Percentiles rank a stretch among this genome's conserved stretches.
Evolutionary conservation across 306 rosid genomes (phyloP).

Genomic region (Urtica urens): DNA sequence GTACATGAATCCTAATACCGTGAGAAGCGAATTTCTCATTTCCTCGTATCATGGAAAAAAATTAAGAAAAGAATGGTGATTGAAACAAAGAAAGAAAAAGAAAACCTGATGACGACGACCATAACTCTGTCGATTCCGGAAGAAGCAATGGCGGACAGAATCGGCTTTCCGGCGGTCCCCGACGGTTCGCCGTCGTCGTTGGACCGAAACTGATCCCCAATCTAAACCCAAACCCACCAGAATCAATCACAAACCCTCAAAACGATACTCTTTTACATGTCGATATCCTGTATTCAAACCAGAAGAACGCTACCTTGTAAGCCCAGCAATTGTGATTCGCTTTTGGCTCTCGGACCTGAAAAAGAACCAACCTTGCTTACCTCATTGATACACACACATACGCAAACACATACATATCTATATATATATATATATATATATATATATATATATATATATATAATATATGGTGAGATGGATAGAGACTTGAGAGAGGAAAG

Average conservation of each 20-base stretch:
- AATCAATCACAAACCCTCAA: not conserved
- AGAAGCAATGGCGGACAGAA: slow-evolving; percentile 67
- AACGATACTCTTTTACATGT: not conserved
- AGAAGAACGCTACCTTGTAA: slow-evolving; percentile 42
- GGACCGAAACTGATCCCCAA: slow-evolving; percentile 82
- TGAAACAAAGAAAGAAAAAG: not conserved
- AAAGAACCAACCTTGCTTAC: not conserved
- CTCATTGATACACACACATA: not conserved
- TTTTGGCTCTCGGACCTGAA: slow-evolving; percentile 65
- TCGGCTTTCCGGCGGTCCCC: slow-evolving; percentile 93
- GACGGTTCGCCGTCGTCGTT: slow-evolving; percentile 95
- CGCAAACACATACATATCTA: no score
- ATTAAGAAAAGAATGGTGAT: not conserved
- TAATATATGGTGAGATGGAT: not conserved
- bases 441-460: not conserved
- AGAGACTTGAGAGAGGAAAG: slow-evolving; percentile 67
- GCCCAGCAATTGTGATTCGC: slow-evolving; percentile 98
- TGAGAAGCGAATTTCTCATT: no score
- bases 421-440: not conserved
- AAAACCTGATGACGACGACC: slow-evolving; percentile 93
- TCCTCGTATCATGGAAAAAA: not conserved
- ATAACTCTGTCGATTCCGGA: slow-evolving; percentile 88
- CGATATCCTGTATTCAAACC: no score
- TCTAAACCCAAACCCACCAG: slow-evolving; percentile 27
- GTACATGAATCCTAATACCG: no score